These are phyloP conservation scores for Vaccinium darrowii DNA, from an alignment of 148 eudicot species.

Conservation along the genomic window DNA sequence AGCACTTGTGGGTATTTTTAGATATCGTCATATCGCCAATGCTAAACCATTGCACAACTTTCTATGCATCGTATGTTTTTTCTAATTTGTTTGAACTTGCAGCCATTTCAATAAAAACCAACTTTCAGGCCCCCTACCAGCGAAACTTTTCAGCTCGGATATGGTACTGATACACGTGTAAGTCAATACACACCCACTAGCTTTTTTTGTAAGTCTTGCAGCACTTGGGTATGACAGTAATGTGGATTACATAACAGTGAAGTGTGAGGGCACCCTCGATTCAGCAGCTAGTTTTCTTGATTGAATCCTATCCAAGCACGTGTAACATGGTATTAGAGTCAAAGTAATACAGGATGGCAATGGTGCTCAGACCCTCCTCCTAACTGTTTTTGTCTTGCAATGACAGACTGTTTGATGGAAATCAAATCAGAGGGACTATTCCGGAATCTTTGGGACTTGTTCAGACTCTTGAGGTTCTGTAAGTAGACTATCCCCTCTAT, in stretches of 20 bases:
- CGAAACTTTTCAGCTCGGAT: slow-evolving; percentile 59
- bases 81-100: slow-evolving; percentile 23
- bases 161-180: slow-evolving; percentile 82
- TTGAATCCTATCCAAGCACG: neutral
- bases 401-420: slow-evolving; percentile 73
- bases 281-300: neutral
- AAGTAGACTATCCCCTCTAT: slow-evolving; percentile 33
- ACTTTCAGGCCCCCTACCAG: slow-evolving; percentile 75
- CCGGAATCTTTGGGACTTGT: slow-evolving; percentile 68
- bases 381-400: neutral
- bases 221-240: neutral
- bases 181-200: slow-evolving; percentile 23
- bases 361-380: neutral
- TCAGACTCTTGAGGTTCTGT: slow-evolving; percentile 84
- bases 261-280: neutral
- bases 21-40: neutral
- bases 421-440: slow-evolving; percentile 62
- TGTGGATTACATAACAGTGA: neutral
- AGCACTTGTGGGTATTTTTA: slow-evolving; percentile 72
- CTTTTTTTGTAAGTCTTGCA: neutral
- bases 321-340: neutral
- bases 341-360: neutral
- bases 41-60: neutral
- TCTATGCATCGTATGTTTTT: neutral
- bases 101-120: slow-evolving; percentile 91